Conservation (phyloP, 768 basidiomycete species). For the Mycena latifolia region DNA sequence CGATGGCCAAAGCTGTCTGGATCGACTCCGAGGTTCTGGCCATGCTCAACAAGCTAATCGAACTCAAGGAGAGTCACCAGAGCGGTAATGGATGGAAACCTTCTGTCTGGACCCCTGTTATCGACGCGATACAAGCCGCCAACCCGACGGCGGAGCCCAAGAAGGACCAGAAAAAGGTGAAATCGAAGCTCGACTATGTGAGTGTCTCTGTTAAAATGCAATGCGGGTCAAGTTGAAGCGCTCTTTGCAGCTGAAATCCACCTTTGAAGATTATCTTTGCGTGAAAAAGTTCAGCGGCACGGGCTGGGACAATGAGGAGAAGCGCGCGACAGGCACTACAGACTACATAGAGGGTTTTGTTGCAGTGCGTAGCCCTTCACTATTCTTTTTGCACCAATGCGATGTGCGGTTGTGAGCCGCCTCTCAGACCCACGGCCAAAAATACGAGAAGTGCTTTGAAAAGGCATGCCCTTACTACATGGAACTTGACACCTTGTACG, state of each 20-base stretch:
- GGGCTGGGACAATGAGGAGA: slow-evolving; percentile 12
- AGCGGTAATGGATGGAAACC: slow-evolving; percentile 19
- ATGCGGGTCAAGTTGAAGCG: background rate
- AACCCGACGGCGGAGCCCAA: background rate
- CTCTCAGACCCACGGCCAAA: slow-evolving; percentile 2
- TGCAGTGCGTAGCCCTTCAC: background rate
- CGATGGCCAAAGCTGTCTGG: no score
- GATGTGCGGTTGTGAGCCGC: no score
- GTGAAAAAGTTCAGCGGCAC: background rate
- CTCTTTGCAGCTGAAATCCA: background rate
- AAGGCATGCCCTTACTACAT: slow-evolving; percentile 1
- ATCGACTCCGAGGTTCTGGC: background rate
- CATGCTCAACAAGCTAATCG: background rate
- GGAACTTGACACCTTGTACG: background rate
- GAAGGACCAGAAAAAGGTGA: background rate
- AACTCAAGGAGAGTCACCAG: background rate
- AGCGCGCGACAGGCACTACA: slow-evolving; percentile 2
- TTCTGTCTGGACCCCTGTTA: background rate
- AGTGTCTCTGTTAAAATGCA: background rate
- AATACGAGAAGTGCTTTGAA: slow-evolving; percentile 7
- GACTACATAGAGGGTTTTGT: slow-evolving; percentile 6
- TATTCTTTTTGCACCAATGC: background rate
- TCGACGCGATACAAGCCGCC: background rate
- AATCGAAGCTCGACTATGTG: background rate
- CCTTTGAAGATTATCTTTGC: slow-evolving; percentile 1